Evolutionary conservation across 225 moss, liverwort and hornwort species (phyloP).

Genomic region (Pleurozium schreberi): DNA sequence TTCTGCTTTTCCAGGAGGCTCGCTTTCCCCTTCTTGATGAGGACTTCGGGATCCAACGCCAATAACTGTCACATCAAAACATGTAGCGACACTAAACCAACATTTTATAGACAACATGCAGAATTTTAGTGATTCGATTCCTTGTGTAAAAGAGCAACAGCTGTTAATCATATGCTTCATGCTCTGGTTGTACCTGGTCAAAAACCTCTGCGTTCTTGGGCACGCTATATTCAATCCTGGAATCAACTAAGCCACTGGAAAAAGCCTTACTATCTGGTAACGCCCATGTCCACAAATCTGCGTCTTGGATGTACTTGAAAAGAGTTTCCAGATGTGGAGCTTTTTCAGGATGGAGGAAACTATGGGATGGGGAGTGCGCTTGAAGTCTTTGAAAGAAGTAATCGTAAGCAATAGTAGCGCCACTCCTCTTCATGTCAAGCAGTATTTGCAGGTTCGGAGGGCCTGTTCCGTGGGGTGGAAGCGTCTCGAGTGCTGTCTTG

Average conservation of each 20-base stretch:
- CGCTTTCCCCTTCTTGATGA: slow-evolving; percentile 48
- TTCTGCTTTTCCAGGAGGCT: slow-evolving; percentile 57
- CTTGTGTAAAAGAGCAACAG: neutral
- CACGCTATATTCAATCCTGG: slow-evolving; percentile 50
- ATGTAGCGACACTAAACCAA: neutral
- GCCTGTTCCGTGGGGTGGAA: slow-evolving; percentile 48
- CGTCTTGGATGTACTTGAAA: slow-evolving; percentile 79
- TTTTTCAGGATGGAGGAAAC: neutral
- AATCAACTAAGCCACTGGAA: slow-evolving; percentile 67
- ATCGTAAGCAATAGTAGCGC: slow-evolving; percentile 70
- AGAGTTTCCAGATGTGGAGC: slow-evolving; percentile 34
- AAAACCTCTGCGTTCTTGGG: slow-evolving; percentile 48
- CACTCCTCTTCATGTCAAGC: slow-evolving; percentile 69
- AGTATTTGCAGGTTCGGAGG: slow-evolving; percentile 50
- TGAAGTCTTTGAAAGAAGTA: slow-evolving; percentile 38
- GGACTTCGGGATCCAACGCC: slow-evolving; percentile 33
- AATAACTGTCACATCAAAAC: slow-evolving; percentile 32
- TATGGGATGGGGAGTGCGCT: neutral
- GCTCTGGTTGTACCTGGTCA: slow-evolving; percentile 33
- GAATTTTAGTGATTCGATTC: neutral
- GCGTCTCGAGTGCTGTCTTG: slow-evolving; percentile 72
- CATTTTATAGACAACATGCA: neutral
- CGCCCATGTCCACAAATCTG: slow-evolving; percentile 72
- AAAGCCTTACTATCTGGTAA: slow-evolving; percentile 75
- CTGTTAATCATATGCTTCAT: neutral